Evolutionary conservation across 1,284 basidiomycete species (phyloP).

Genomic region (Coniophora puteana): DNA sequence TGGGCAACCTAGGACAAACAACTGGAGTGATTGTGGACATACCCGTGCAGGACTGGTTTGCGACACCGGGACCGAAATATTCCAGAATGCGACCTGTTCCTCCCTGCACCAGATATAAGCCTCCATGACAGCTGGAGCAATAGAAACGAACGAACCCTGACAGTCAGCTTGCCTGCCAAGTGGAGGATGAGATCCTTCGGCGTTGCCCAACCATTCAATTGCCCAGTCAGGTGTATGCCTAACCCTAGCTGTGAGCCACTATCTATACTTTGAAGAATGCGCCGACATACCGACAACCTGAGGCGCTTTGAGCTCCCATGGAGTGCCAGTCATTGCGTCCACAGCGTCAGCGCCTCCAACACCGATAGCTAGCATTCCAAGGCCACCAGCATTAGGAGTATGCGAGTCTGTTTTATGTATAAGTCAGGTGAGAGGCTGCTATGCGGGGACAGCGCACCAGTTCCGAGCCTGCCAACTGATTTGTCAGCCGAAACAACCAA

Average conservation of each 20-base stretch:
- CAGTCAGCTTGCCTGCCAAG: constrained; percentile 92
- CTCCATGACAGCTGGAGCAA: constrained; percentile 1
- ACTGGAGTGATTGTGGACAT: constrained; percentile 12
- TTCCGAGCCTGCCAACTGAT: constrained; percentile 57
- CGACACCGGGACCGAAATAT: constrained; percentile 96
- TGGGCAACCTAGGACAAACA: background rate
- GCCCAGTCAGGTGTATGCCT: constrained; percentile 85
- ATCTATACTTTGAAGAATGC: background rate
- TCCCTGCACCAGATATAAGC: constrained; percentile 47
- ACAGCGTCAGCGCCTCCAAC: constrained; percentile 99
- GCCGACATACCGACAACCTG: constrained; percentile 68
- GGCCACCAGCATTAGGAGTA: constrained; percentile 97
- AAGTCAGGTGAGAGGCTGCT: constrained; percentile 7
- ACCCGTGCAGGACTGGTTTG: constrained; percentile 91
- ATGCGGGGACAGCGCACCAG: no score
- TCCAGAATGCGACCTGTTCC: constrained; percentile 97
- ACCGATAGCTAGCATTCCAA: constrained; percentile 97
- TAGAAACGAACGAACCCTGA: constrained; percentile 57
- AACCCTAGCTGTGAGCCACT: constrained; percentile 1
- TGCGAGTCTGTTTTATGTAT: constrained; percentile 72
- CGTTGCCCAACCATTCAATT: constrained; percentile 90
- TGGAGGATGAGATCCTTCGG: constrained; percentile 97
- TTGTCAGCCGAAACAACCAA: constrained; percentile 9
- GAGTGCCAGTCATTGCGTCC: constrained; percentile 96
- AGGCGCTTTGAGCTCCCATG: constrained; percentile 98